Conservation (phyloP, 805 yeast genomes). For the Cyberlindnera subsufficiens region DNA sequence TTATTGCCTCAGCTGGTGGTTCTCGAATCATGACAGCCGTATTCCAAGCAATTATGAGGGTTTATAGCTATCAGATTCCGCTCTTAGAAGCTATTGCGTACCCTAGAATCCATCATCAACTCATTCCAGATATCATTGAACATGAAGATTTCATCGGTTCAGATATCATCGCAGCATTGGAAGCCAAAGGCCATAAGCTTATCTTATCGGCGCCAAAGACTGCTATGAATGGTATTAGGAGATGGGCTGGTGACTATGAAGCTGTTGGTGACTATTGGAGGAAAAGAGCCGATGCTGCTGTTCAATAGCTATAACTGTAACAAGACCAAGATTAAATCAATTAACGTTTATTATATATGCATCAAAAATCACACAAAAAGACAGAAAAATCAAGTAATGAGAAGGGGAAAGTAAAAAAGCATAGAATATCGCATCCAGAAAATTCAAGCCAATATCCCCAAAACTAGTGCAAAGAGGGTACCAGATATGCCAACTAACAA, state of each 20-base stretch:
- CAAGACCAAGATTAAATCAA: not conserved
- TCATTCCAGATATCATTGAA: constrained; percentile 63
- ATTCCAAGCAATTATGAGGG: constrained; percentile 71
- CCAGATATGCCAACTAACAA: no score
- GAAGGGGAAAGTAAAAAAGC: no score
- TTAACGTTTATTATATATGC: no score
- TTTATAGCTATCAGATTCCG: constrained; percentile 50
- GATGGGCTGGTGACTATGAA: constrained; percentile 34
- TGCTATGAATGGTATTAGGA: constrained; percentile 52
- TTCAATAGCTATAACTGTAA: constrained; percentile 1
- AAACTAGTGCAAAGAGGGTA: no score
- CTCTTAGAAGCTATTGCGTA: constrained; percentile 65
- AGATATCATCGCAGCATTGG: constrained; percentile 32
- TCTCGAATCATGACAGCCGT: constrained; percentile 79
- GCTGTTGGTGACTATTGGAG: constrained; percentile 93
- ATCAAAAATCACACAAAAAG: no score
- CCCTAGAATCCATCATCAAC: constrained; percentile 88
- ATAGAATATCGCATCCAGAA: no score
- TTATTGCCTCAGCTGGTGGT: constrained; percentile 94
- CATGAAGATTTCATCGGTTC: constrained; percentile 51
- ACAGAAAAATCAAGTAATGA: no score
- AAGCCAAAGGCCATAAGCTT: constrained; percentile 44
- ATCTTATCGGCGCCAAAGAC: constrained; percentile 39
- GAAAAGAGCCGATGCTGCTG: constrained; percentile 70
- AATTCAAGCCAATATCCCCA: no score